These are phyloP conservation scores for Penicillium corylophilum DNA, from an alignment of 2,329 filamentous ascomycete species.

Conservation along the genomic window DNA sequence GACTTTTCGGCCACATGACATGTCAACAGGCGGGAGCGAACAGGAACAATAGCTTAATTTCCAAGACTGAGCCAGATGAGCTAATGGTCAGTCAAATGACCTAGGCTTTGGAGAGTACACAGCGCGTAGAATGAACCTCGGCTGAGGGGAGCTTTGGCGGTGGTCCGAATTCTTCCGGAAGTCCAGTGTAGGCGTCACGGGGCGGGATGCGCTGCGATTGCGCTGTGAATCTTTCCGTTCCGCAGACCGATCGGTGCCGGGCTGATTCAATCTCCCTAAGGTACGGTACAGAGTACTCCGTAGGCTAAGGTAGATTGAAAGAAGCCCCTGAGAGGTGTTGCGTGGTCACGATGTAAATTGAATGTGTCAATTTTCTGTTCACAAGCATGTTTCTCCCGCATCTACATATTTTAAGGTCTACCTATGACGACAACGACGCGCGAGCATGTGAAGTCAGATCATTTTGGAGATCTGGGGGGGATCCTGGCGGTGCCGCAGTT, in stretches of 20 bases:
- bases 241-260: conserved; percentile 7
- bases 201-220: conserved; percentile 15
- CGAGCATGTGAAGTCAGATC: conserved; percentile 24
- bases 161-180: conserved; percentile 22
- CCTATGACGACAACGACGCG: conserved; percentile 21
- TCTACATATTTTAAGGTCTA: neutral
- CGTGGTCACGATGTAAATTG: neutral
- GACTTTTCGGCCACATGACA: conserved; percentile 3
- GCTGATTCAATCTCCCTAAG: conserved; percentile 6
- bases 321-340: too few relatives aligned
- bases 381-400: too few relatives aligned
- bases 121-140: conserved; percentile 18
- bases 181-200: neutral
- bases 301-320: too few relatives aligned
- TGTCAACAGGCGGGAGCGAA: neutral
- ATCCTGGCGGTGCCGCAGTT: conserved; percentile 4
- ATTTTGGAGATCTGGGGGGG: conserved; percentile 17
- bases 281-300: too few relatives aligned
- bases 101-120: neutral
- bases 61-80: conserved; percentile 9
- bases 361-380: neutral
- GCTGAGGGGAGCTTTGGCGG: conserved; percentile 19
- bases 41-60: neutral
- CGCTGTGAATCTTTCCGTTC: neutral
- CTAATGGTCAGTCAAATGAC: conserved; percentile 11